phyloP scores from a whole-genome alignment of 2,329 filamentous ascomycete species.

The Penicillium concentricum region DNA sequence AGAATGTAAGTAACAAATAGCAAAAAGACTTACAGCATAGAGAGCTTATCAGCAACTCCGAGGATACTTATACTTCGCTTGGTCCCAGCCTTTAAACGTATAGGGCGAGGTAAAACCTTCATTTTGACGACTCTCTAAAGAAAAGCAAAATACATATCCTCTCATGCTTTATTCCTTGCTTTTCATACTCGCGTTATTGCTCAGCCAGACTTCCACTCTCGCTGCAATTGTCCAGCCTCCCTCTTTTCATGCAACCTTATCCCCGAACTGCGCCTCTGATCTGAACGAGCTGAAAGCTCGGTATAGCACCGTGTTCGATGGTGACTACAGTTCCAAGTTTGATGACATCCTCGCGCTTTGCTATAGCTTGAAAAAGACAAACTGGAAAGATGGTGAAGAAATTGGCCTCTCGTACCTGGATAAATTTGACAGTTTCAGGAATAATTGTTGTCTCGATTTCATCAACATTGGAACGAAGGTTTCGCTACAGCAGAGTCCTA shows the following conservation, averaged over 20 bases:
- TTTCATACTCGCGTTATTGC: background rate
- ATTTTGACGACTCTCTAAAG: background rate
- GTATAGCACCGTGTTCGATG: background rate
- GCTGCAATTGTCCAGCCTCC: background rate
- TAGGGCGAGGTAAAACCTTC: too few relatives aligned
- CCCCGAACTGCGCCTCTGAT: background rate
- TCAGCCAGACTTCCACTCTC: background rate
- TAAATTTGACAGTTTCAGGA: background rate
- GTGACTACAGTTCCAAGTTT: background rate
- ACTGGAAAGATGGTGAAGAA: background rate
- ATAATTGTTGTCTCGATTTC: background rate
- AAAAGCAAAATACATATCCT: background rate
- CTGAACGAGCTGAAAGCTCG: background rate
- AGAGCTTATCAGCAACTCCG: background rate
- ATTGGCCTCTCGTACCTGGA: background rate
- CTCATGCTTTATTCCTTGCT: background rate
- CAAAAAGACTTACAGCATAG: background rate
- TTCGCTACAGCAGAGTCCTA: background rate
- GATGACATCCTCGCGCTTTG: background rate
- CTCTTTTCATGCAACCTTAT: background rate
- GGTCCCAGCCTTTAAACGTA: too few relatives aligned
- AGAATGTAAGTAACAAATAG: background rate
- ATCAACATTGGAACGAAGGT: background rate
- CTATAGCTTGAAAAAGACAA: background rate
- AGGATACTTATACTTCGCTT: background rate